These are phyloP conservation scores for Ceraceosorus bombacis DNA, from an alignment of 1,284 basidiomycete genomes.

Conservation along the genomic window DNA sequence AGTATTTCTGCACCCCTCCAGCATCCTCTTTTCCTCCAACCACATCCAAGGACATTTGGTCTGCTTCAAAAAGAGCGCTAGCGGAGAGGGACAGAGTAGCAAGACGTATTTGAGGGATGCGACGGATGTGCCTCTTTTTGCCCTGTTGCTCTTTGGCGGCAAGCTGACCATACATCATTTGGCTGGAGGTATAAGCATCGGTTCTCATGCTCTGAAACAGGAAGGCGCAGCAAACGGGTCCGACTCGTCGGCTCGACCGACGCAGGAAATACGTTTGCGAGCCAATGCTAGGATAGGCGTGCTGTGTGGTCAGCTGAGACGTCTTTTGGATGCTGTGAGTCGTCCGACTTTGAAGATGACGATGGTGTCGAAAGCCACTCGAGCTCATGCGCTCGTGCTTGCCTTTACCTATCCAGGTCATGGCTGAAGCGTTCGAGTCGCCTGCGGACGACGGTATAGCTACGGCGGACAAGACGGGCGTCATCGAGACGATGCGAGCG, in stretches of 20 bases:
- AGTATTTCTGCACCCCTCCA: conserved; percentile 78
- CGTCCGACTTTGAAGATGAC: too few species aligned
- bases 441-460: conserved; percentile 50
- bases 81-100: conserved; percentile 40
- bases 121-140: conserved; percentile 81
- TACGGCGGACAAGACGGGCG: conserved; percentile 55
- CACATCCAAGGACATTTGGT: conserved; percentile 73
- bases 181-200: conserved; percentile 61
- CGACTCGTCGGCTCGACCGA: conserved; percentile 6
- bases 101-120: conserved; percentile 82
- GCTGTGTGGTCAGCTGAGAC: conserved; percentile 75
- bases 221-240: too few species aligned
- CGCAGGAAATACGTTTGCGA: conserved; percentile 58
- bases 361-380: too few species aligned
- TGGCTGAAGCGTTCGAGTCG: conserved; percentile 23
- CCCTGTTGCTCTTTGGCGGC: conserved; percentile 75
- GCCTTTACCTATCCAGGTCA: neutral
- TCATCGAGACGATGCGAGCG: conserved; percentile 64
- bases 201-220: too few species aligned
- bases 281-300: conserved; percentile 83
- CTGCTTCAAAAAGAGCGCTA: conserved; percentile 74
- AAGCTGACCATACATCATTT: conserved; percentile 63
- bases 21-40: conserved; percentile 66
- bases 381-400: neutral
- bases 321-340: conserved; percentile 16